These are phyloP conservation scores for Tetradesmus obliquus DNA, from an alignment of 139 green algal species.

Conservation along the genomic window DNA sequence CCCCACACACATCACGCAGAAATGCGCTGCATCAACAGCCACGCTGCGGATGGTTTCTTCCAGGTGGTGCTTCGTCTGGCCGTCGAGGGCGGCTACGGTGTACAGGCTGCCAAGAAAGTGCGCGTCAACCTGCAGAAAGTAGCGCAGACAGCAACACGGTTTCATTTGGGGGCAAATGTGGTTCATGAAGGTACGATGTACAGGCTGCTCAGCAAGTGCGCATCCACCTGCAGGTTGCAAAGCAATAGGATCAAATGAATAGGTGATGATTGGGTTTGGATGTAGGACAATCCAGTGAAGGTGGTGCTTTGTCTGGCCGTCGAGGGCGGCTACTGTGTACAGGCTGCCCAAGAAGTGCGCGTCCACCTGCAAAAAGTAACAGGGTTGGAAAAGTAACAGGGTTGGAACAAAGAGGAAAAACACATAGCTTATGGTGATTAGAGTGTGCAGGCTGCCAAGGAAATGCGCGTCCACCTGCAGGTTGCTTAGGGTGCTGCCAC, in stretches of 20 bases:
- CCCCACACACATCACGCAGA: constrained; percentile 80
- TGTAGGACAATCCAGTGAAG: constrained; percentile 49
- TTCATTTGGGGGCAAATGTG: too few relatives aligned
- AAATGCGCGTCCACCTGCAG: constrained; percentile 54
- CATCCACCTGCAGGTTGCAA: not conserved
- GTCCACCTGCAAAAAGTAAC: not conserved
- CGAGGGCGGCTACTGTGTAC: constrained; percentile 77
- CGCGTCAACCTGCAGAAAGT: constrained; percentile 18
- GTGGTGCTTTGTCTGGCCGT: constrained; percentile 58
- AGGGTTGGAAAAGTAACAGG: too few relatives aligned
- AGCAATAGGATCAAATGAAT: not conserved
- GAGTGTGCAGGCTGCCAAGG: constrained; percentile 82
- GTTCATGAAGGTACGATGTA: too few relatives aligned
- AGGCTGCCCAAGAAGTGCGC: constrained; percentile 76
- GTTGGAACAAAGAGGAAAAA: too few relatives aligned
- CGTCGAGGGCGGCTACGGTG: constrained; percentile 85
- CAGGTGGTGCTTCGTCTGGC: constrained; percentile 74
- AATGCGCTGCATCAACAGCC: constrained; percentile 47
- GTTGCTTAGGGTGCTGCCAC: too few relatives aligned
- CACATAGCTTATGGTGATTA: constrained; percentile 53
- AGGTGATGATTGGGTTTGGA: too few relatives aligned
- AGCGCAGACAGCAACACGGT: too few relatives aligned
- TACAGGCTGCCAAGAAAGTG: constrained; percentile 86
- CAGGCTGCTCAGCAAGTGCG: constrained; percentile 30
- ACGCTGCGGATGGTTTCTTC: constrained; percentile 63